These are phyloP conservation scores for Tillandsia leiboldiana DNA, from an alignment of 176 grass and related monocot species.

Conservation along the genomic window DNA sequence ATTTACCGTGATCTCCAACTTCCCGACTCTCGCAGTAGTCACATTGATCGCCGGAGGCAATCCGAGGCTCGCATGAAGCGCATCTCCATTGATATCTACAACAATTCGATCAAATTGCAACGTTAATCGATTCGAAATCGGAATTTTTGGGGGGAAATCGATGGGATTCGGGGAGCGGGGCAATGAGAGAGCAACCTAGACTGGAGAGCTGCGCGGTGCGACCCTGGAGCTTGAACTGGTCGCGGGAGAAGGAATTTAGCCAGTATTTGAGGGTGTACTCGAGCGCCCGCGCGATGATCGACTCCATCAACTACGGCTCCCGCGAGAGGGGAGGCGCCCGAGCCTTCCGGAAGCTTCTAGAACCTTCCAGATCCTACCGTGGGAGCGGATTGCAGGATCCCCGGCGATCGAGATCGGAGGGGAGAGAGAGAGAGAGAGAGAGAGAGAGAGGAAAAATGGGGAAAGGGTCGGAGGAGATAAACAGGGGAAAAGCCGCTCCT, in stretches of 20 bases:
- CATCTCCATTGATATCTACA: constrained; percentile 95
- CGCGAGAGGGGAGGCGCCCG: background rate
- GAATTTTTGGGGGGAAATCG: background rate
- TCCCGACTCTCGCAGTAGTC: constrained; percentile 70
- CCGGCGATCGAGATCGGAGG: constrained; percentile 7
- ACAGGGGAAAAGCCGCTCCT: background rate
- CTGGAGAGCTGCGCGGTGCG: constrained; percentile 91
- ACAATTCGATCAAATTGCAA: constrained; percentile 2
- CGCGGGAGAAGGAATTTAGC: constrained; percentile 98
- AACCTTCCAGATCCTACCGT: constrained; percentile 22
- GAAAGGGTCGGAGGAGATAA: background rate
- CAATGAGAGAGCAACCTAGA: constrained; percentile 43
- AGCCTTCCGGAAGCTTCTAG: constrained; percentile 6
- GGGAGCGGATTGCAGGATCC: background rate
- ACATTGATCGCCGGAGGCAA: constrained; percentile 72
- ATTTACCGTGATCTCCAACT: constrained; percentile 92
- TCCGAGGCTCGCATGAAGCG: constrained; percentile 78
- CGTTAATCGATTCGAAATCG: background rate
- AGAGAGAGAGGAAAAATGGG: constrained; percentile 8
- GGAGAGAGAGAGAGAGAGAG: background rate
- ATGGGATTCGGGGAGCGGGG: background rate
- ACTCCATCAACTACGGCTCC: constrained; percentile 53
- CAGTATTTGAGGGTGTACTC: constrained; percentile 99
- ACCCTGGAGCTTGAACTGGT: constrained; percentile 99
- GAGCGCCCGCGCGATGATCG: constrained; percentile 94